Percentiles rank a stretch among this genome's conserved stretches.
These are phyloP conservation scores for Teratosphaeria zuluensis DNA, from an alignment of 2,329 filamentous ascomycete genomes.

Conservation along the genomic window DNA sequence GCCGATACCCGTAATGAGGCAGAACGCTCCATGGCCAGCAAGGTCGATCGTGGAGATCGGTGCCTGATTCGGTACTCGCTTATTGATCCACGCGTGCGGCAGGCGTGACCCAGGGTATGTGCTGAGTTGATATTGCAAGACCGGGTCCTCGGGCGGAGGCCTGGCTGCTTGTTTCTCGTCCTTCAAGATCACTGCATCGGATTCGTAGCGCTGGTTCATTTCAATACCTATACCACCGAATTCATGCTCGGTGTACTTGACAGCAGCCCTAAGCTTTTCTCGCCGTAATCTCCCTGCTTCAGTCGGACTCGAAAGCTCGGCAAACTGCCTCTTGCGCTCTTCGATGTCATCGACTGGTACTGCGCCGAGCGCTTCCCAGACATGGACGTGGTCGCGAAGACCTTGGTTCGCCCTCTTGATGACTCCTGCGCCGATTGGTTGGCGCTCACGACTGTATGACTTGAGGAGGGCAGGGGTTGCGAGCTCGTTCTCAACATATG, in stretches of 20 bases:
- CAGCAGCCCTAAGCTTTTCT: conserved; percentile 18
- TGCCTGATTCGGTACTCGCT: conserved; percentile 31
- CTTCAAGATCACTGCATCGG: conserved; percentile 26
- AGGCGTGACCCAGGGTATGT: conserved; percentile 52
- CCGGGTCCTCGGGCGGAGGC: conserved; percentile 15
- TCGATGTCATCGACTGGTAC: conserved; percentile 13
- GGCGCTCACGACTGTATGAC: conserved; percentile 25
- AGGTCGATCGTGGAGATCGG: conserved; percentile 51
- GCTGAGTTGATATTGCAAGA: conserved; percentile 17
- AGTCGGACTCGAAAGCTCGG: conserved; percentile 19
- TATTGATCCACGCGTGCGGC: conserved; percentile 56
- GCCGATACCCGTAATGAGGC: conserved; percentile 39
- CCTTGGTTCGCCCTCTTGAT: conserved; percentile 50
- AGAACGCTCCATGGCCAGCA: conserved; percentile 46
- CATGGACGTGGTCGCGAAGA: conserved; percentile 40
- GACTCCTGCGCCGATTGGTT: conserved; percentile 38
- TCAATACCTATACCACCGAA: conserved; percentile 49
- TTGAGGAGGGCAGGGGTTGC: conserved; percentile 20
- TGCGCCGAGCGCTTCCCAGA: conserved; percentile 23
- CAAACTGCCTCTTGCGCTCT: conserved; percentile 20
- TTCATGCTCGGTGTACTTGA: conserved; percentile 24
- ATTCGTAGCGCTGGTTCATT: conserved; percentile 49
- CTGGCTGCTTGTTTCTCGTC: conserved; percentile 18
- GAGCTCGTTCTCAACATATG: conserved; percentile 21
- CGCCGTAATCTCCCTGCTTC: conserved; percentile 29